phyloP scores from a whole-genome alignment of 768 basidiomycete genomes.

The Clathrus columnatus region DNA sequence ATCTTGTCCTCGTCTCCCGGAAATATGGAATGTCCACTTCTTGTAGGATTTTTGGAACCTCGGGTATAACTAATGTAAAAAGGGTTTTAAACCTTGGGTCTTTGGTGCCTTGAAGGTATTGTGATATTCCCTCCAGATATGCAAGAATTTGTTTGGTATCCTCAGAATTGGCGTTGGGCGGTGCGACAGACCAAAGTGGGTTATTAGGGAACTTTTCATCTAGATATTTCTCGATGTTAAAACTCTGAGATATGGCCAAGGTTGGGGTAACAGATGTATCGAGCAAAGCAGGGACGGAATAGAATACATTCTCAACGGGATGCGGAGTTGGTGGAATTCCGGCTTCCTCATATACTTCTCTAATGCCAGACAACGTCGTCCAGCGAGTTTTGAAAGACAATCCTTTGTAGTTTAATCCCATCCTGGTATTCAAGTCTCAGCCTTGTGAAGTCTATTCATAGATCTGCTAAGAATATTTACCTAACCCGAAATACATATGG shows the following conservation, averaged over 20 bases:
- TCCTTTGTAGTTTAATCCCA: conserved; percentile 27
- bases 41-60: conserved; percentile 54
- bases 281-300: conserved; percentile 61
- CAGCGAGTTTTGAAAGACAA: conserved; percentile 34
- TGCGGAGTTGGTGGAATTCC: conserved; percentile 25
- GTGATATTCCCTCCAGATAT: conserved; percentile 54
- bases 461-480: background rate
- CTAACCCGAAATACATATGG: background rate
- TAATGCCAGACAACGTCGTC: conserved; percentile 37
- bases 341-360: conserved; percentile 22
- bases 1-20: conserved; percentile 12
- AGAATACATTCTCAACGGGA: conserved; percentile 51
- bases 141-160: conserved; percentile 65
- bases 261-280: conserved; percentile 44
- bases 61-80: conserved; percentile 40
- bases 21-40: conserved; percentile 47
- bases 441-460: background rate
- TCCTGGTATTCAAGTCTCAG: conserved; percentile 16
- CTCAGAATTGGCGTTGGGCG: conserved; percentile 19
- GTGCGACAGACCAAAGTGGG: conserved; percentile 46
- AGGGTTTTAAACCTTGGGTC: background rate
- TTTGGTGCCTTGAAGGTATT: conserved; percentile 55
- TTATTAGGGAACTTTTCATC: conserved; percentile 54
- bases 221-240: conserved; percentile 63
- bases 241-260: conserved; percentile 47